Base-by-base conservation (phyloP, 345 rosid species). In the Acer saccharum region DNA sequence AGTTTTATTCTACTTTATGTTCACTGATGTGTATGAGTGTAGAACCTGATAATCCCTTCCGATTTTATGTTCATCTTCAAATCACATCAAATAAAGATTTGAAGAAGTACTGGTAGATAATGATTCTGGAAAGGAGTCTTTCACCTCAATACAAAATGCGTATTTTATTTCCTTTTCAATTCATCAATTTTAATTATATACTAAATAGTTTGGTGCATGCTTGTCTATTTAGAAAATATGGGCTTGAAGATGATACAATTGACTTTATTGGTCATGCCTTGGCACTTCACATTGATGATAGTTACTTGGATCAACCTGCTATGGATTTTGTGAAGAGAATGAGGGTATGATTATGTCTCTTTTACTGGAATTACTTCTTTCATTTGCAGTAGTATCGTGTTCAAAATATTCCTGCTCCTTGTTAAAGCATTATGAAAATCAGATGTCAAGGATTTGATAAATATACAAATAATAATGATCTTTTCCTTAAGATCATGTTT, bases 191-290 rank as follows among this genome's bases (percentile, higher is more conserved):
- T 10, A 25, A 10, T 65, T 69, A 50, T 43, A 13, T 50, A 46
- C 43, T 58, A 41, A 43, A 10, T 65, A 20, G 25, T 10, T 16
- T n/a, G 7, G 60, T 14, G 54, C 23, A 1, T 61, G 27, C 21
- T 29, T 62, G 69, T 70, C 10, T 23, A 27, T 67, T 69, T 77
- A 92, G 97, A 39, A 95, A 91, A 83, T 91, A 92, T 50, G 97
- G 98, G 48, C 89, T 95, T 71, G 99, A 95, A 82, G 99, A 95
- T 69, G 89, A 95, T 78, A 92, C 97, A 23, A 75, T 95, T 68
- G 97, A 95, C 86, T 95, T 92, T 68, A 90, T 95, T 10, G 97
- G 97, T 44, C 98, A 95, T 87, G 98, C 99, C 62, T 81, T 95
- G 86, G 98, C 96, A 8, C 97, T 96, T 58, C 89, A 93, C 58